phyloP scores from a whole-genome alignment of 2,329 filamentous ascomycete species.

The Ophiostoma populinum region DNA sequence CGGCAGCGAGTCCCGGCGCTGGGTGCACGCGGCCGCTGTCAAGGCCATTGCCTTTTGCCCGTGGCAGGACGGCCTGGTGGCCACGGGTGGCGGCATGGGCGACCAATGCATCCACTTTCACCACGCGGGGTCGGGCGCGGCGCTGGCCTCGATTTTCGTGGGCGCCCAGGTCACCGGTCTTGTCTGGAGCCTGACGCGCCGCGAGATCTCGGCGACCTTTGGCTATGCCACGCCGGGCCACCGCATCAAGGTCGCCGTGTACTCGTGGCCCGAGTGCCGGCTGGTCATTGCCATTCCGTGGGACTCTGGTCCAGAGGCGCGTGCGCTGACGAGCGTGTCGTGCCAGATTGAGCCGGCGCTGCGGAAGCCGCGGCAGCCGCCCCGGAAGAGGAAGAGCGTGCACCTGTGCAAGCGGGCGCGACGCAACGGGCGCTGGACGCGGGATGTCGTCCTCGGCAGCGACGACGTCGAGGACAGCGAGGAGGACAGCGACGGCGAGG shows the following conservation, averaged over 20 bases:
- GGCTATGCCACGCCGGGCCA: constrained; percentile 87
- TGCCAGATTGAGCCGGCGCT: constrained; percentile 39
- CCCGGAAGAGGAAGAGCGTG: no score
- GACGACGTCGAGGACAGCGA: constrained; percentile 23
- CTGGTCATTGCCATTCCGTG: constrained; percentile 75
- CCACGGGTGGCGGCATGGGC: constrained; percentile 83
- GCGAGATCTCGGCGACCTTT: constrained; percentile 86
- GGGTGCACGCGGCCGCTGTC: constrained; percentile 70
- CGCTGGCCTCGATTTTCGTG: constrained; percentile 79
- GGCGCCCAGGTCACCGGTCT: constrained; percentile 85
- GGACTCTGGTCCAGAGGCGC: no score
- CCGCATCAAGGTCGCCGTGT: constrained; percentile 74
- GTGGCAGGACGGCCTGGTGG: constrained; percentile 74
- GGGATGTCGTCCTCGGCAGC: constrained; percentile 16
- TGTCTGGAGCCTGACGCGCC: constrained; percentile 71
- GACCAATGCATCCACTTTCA: constrained; percentile 95
- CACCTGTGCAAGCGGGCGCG: no score
- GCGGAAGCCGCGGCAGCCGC: constrained; percentile 4
- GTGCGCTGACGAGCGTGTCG: constrained; percentile 73
- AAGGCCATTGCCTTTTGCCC: constrained; percentile 96
- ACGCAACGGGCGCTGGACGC: no score
- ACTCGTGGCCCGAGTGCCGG: constrained; percentile 82
- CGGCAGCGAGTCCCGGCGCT: constrained; percentile 44
- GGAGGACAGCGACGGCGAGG: constrained; percentile 22
- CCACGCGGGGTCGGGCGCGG: constrained; percentile 67